These are phyloP conservation scores for Carex pumila DNA, from an alignment of 176 grass and related monocot genomes.

Conservation along the genomic window DNA sequence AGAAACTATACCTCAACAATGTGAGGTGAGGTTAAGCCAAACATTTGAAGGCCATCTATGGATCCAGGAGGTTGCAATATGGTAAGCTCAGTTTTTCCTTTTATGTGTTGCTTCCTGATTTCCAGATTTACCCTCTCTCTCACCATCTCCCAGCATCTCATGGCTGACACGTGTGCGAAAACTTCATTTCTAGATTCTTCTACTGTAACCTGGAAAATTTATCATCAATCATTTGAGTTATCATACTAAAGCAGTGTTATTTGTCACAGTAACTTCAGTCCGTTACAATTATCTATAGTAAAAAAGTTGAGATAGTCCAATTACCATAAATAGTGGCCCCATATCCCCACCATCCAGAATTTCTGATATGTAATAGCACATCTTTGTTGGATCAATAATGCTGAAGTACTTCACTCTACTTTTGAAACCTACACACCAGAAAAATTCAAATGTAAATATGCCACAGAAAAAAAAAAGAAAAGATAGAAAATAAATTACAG, in stretches of 20 bases:
- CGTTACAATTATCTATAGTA: slow-evolving; percentile 17
- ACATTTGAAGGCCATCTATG: slow-evolving; percentile 87
- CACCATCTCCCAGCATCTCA: slow-evolving; percentile 91
- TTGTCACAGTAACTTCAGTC: slow-evolving; percentile 15
- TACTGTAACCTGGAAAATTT: slow-evolving; percentile 53
- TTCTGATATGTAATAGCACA: slow-evolving; percentile 75
- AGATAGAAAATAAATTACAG: neutral
- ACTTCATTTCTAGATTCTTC: slow-evolving; percentile 72
- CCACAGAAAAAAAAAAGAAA: neutral
- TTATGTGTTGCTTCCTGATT: slow-evolving; percentile 62
- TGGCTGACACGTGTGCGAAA: slow-evolving; percentile 56
- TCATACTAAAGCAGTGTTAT: neutral
- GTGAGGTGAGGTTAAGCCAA: slow-evolving; percentile 60
- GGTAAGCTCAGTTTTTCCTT: slow-evolving; percentile 57
- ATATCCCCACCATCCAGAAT: slow-evolving; percentile 76
- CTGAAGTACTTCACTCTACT: slow-evolving; percentile 84
- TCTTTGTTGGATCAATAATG: slow-evolving; percentile 63
- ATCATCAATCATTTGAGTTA: slow-evolving; percentile 3
- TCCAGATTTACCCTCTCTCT: slow-evolving; percentile 86
- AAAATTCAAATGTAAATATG: slow-evolving; percentile 13
- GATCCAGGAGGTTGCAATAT: slow-evolving; percentile 75
- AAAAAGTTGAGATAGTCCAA: slow-evolving; percentile 1
- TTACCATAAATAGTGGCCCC: slow-evolving; percentile 86
- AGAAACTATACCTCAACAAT: slow-evolving; percentile 41
- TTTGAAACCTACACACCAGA: slow-evolving; percentile 59